phyloP scores from a whole-genome alignment of 768 basidiomycete species.

The Solioccasus polychromus region DNA sequence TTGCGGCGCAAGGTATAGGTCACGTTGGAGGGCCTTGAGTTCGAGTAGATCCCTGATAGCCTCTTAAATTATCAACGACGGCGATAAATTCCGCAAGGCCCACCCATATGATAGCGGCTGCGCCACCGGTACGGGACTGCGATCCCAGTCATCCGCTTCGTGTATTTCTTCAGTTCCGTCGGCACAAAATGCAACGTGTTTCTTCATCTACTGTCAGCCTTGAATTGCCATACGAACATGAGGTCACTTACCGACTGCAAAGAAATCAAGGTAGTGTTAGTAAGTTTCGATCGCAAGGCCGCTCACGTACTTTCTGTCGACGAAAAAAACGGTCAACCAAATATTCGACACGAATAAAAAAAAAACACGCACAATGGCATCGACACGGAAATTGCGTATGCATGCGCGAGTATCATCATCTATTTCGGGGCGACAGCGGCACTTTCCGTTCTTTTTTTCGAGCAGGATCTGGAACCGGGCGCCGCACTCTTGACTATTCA shows the following conservation, averaged over 20 bases:
- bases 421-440: no score
- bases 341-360: background rate
- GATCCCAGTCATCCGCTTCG: constrained; percentile 76
- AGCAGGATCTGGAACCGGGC: constrained; percentile 24
- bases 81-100: constrained; percentile 30
- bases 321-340: background rate
- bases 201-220: constrained; percentile 22
- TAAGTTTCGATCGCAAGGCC: background rate
- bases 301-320: constrained; percentile 18
- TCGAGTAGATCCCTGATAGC: constrained; percentile 57
- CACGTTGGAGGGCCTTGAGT: constrained; percentile 65
- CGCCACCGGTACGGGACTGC: constrained; percentile 66
- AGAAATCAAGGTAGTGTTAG: background rate
- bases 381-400: constrained; percentile 25
- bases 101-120: constrained; percentile 64
- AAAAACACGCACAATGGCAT: constrained; percentile 19
- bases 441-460: constrained; percentile 17
- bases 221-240: background rate
- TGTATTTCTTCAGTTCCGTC: constrained; percentile 56
- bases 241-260: constrained; percentile 12
- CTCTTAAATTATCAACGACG: background rate
- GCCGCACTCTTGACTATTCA: constrained; percentile 15
- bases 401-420: constrained; percentile 21
- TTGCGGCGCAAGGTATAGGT: constrained; percentile 58
- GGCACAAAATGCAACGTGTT: constrained; percentile 62